phyloP scores from a whole-genome alignment of 176 grass and related monocot species.

The Paspalum vaginatum region DNA sequence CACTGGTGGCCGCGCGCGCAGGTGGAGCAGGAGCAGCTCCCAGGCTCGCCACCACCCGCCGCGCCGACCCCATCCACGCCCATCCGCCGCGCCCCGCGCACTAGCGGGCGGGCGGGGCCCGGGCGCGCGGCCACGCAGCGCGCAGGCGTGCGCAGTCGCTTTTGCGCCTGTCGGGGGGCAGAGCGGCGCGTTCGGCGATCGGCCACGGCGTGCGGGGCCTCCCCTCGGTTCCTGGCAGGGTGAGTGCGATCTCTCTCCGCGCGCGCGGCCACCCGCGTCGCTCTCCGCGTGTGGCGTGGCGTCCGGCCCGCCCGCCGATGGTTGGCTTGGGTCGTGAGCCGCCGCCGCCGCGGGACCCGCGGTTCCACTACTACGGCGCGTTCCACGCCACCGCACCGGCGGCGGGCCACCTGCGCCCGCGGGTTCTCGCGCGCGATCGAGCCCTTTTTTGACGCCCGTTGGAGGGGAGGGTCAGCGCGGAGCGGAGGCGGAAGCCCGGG shows the following conservation, averaged over 20 bases:
- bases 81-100: background rate
- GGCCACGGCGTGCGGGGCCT: background rate
- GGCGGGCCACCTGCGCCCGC: no score
- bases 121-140: conserved; percentile 39
- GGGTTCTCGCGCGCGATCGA: background rate
- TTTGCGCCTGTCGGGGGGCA: conserved; percentile 46
- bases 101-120: conserved; percentile 6
- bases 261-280: background rate
- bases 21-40: conserved; percentile 7
- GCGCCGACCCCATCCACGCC: conserved; percentile 14
- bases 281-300: background rate
- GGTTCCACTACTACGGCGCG: background rate
- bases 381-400: background rate
- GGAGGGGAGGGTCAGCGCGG: background rate
- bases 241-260: conserved; percentile 31
- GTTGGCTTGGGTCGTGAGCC: background rate
- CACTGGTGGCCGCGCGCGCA: no score
- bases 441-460: background rate
- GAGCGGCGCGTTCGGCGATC: background rate
- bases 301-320: background rate
- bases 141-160: conserved; percentile 57
- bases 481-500: background rate
- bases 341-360: background rate
- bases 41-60: background rate
- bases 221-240: background rate